Base-by-base conservation (phyloP, 441 rosid genomes). In the Kokia cookei region DNA sequence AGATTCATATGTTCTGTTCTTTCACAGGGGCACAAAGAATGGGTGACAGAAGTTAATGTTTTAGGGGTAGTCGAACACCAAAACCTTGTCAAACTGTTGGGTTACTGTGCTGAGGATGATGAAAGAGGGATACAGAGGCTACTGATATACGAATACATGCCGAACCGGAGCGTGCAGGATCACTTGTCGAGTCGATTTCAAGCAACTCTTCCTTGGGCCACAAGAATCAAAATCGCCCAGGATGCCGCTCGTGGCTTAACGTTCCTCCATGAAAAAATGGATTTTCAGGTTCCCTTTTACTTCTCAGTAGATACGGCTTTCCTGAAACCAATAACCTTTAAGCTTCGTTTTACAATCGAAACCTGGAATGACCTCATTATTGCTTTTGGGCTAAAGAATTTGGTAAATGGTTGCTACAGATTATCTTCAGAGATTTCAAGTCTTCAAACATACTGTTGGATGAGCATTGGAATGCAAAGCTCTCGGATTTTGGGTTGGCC, bases 71-170 rank as follows among this genome's bases (percentile, higher is more conserved):
- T 87, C 24, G 91, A 90, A 80, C 93, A 90, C 82, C 95, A 89
- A 7, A 90, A 90, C 76, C 90, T 89, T 27, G 95, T 88, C 72
- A 89, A 87, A 75, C 80, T 90, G 40, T 51, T 90, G 9, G 93
- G 91, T 54, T 87, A 90, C 73, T 90, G 93, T 78, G 91, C 93
- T 0, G 93, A 89, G 74, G 93, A 90, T 57, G 95, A 89, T 55
- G 93, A 90, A 73, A 85, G 99, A 76, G 99, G 99, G 75, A 90
- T 93, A 75, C 97, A 93, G 79, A 81, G 95, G 72, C 82, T 89
- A 11, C 86, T 90, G 43, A 81, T 89, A 40, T 90, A 90, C 13
- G 93, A 90, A 65, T 89, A 76, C 22, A 83, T 90, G 87, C 86
- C 88, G 54, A 89, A 90, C 73, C 75, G 83, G 73, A 90, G 96